Evolutionary conservation across 768 basidiomycete species (phyloP), one percentile per base, ranked within the genome.

Genomic region (Daedaleopsis sinensis): DNA sequence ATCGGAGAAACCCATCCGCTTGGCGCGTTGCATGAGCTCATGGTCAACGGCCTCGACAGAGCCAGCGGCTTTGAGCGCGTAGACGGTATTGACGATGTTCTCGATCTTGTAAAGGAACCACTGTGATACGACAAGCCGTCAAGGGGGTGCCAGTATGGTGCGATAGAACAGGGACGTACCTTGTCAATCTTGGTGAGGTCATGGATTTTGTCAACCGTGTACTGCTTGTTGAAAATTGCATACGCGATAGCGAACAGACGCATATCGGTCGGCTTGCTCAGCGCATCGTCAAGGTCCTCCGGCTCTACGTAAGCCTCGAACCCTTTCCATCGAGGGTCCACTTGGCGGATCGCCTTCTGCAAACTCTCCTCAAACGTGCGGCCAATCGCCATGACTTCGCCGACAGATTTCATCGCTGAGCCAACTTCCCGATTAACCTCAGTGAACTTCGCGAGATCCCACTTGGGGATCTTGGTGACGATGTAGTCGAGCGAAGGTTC

Each of bases 41-140:
- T 85, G 75, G 72, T 87, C 83, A 57, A 96, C 80, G 9, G 82
- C 79, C 24, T 89, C 85, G 54, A 97, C 74, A 21, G 89, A 84
- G 36, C 86, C 85, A 7, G 86, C 86, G 35, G 82, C 80, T 71
- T 89, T 87, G 66, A 99, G 79, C 6, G 83, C 80, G 65, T 84
- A 86, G 71, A 90, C 89, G 0, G 95, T 94, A 69, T 89, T 86
- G 58, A 98, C 94, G 61, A 99, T 98, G 77, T 98, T 99, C 79
- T 98, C 96, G 55, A 99, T 90, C 80, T 98, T 99, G 84, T 97
- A 89, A 60, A 99, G 79, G 84, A 93, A 99, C 97, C 97, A 98
- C 90, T 94, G 58, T 9, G 27, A 32, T 11, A 37, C 36, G 18
- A 52, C 13, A 19, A 24, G 50, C 47, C 55, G 46, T 46, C 1